Evolutionary conservation across 805 yeast species (phyloP).

Genomic region (Blastobotrys robertii): DNA sequence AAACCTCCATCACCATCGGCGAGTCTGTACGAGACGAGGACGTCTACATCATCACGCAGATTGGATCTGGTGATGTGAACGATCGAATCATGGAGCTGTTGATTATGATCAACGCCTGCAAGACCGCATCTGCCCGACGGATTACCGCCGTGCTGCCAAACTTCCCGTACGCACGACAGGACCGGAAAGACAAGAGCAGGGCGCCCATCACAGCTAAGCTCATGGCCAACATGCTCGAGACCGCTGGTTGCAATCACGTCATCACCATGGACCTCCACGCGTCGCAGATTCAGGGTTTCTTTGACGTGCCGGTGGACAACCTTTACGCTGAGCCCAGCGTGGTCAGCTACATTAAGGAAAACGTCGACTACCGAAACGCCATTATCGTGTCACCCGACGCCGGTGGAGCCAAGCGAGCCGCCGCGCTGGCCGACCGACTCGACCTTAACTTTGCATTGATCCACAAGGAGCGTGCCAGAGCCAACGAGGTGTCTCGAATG

Average conservation of each 20-base stretch:
- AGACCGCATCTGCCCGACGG: slow-evolving; percentile 87
- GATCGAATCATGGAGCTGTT: slow-evolving; percentile 81
- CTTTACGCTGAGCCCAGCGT: slow-evolving; percentile 93
- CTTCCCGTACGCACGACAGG: slow-evolving; percentile 97
- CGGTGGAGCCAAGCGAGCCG: slow-evolving; percentile 98
- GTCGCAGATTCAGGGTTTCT: slow-evolving; percentile 96
- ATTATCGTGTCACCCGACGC: slow-evolving; percentile 96
- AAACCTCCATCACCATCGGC: slow-evolving; percentile 78
- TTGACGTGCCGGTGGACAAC: slow-evolving; percentile 92
- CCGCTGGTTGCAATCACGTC: slow-evolving; percentile 94
- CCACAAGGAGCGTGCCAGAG: slow-evolving; percentile 93
- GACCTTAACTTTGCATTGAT: slow-evolving; percentile 92
- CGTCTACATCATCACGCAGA: slow-evolving; percentile 41
- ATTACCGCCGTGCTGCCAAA: slow-evolving; percentile 93
- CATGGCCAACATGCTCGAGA: slow-evolving; percentile 84
- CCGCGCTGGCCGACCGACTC: slow-evolving; percentile 87
- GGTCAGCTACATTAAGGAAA: slow-evolving; percentile 67
- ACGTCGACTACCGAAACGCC: slow-evolving; percentile 46
- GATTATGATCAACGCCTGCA: slow-evolving; percentile 88
- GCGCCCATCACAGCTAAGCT: slow-evolving; percentile 96
- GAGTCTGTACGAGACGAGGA: slow-evolving; percentile 93
- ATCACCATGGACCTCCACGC: slow-evolving; percentile 98
- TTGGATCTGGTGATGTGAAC: slow-evolving; percentile 79
- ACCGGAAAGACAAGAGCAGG: slow-evolving; percentile 89
- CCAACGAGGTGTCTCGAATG: slow-evolving; percentile 96